phyloP scores from a whole-genome alignment of 2,329 filamentous ascomycete genomes.

The Penicillium sp. region DNA sequence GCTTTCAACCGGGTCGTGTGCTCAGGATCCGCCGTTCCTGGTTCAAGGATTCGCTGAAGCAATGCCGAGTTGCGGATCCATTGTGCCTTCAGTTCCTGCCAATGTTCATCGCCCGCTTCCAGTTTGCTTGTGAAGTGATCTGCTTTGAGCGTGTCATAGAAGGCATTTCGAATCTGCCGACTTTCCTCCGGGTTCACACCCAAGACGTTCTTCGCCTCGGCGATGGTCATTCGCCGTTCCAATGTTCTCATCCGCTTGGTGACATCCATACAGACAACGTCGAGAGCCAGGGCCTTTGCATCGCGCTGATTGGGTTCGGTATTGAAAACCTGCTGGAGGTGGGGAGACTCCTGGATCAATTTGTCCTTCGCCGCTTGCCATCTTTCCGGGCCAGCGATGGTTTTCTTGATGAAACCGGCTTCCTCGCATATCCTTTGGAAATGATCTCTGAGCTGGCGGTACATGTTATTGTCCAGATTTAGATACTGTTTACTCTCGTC shows the following conservation, averaged over 20 bases:
- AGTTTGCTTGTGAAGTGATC: conserved; percentile 70
- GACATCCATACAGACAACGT: conserved; percentile 77
- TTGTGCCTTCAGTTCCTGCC: conserved; percentile 65
- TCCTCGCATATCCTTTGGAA: conserved; percentile 71
- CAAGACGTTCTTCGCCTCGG: conserved; percentile 70
- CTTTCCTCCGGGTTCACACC: conserved; percentile 67
- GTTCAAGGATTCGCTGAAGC: conserved; percentile 55
- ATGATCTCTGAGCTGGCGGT: conserved; percentile 62
- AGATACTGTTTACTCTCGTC: conserved; percentile 73
- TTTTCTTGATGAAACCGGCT: conserved; percentile 70
- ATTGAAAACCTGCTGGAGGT: conserved; percentile 63
- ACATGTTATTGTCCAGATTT: conserved; percentile 61
- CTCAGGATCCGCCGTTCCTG: conserved; percentile 52
- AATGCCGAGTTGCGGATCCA: conserved; percentile 63
- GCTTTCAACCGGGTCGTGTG: conserved; percentile 60
- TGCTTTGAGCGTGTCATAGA: conserved; percentile 64
- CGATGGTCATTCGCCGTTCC: conserved; percentile 66
- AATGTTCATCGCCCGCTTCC: conserved; percentile 69
- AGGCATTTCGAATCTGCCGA: conserved; percentile 63
- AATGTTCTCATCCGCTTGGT: conserved; percentile 72
- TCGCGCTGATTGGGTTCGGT: conserved; percentile 58
- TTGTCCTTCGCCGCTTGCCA: conserved; percentile 71
- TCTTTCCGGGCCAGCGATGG: conserved; percentile 66
- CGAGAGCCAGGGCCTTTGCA: conserved; percentile 66
- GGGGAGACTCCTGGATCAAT: conserved; percentile 62